phyloP scores from a whole-genome alignment of 2,329 filamentous ascomycete species.

The Davidsoniella neocaledoniae region DNA sequence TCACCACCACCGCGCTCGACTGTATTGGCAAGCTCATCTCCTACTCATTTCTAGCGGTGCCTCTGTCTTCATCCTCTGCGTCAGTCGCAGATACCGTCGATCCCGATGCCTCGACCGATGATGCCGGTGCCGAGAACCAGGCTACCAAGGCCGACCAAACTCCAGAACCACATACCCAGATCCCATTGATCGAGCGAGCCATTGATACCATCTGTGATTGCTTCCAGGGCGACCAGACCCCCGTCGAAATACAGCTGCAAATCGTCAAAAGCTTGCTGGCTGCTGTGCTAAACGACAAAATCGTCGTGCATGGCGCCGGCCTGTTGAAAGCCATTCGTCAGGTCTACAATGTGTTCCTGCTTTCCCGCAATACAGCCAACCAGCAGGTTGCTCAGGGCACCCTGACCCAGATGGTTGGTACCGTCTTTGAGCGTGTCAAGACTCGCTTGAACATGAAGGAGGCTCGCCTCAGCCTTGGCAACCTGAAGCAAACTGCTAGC shows the following conservation, averaged over 20 bases:
- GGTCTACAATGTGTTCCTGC: conserved; percentile 96
- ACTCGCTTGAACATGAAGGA: conserved; percentile 76
- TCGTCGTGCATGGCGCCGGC: conserved; percentile 91
- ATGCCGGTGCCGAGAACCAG: conserved; percentile 1
- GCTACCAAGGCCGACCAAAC: not conserved
- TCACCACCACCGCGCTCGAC: conserved; percentile 82
- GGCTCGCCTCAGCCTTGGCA: conserved; percentile 43
- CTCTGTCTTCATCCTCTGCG: not conserved
- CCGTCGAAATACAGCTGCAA: conserved; percentile 83
- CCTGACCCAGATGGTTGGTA: conserved; percentile 95
- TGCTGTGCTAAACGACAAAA: conserved; percentile 95
- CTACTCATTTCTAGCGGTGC: conserved; percentile 87
- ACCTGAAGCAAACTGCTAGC: conserved; percentile 35
- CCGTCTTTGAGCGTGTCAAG: conserved; percentile 91
- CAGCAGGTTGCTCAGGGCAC: conserved; percentile 96
- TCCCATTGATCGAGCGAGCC: conserved; percentile 84
- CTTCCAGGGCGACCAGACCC: conserved; percentile 90
- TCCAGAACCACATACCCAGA: conserved; percentile 14
- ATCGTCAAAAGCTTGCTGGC: conserved; percentile 95
- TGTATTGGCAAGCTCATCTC: conserved; percentile 98
- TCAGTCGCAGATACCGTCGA: not conserved
- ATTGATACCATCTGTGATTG: conserved; percentile 99
- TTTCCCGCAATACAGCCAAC: conserved; percentile 85
- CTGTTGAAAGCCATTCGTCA: conserved; percentile 91
- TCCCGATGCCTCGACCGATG: not conserved